phyloP scores from a whole-genome alignment of 2,329 filamentous ascomycete genomes.

The Xylariales sp. region DNA sequence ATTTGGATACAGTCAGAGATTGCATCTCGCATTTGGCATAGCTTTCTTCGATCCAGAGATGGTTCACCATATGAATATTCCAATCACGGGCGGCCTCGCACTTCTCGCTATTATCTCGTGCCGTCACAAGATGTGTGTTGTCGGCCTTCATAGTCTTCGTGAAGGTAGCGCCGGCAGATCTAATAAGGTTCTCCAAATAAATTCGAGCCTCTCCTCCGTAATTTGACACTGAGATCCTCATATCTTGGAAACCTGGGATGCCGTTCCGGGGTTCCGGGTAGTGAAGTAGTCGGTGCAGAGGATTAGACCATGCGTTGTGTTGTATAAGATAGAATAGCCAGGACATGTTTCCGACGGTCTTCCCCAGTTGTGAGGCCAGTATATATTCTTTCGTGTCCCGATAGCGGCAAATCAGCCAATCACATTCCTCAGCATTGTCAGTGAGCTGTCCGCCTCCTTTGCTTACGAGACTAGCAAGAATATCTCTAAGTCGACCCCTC shows the following conservation, averaged over 20 bases:
- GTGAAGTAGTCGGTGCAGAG: conserved; percentile 83
- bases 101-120: conserved; percentile 90
- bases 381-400: conserved; percentile 84
- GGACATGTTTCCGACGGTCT: conserved; percentile 89
- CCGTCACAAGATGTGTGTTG: conserved; percentile 95
- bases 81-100: conserved; percentile 92
- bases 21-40: conserved; percentile 89
- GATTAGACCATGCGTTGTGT: conserved; percentile 88
- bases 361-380: conserved; percentile 78
- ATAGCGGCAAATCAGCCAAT: conserved; percentile 89
- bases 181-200: conserved; percentile 92
- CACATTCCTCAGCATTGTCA: conserved; percentile 72
- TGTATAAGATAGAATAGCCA: conserved; percentile 96
- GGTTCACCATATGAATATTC: conserved; percentile 90
- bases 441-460: conserved; percentile 78
- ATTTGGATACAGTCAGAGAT: conserved; percentile 77
- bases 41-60: conserved; percentile 97
- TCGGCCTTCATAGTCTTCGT: conserved; percentile 96
- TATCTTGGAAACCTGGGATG: conserved; percentile 80
- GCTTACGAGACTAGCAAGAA: conserved; percentile 76
- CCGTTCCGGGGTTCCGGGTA: conserved; percentile 85
- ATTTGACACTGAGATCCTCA: conserved; percentile 91
- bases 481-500: conserved; percentile 71
- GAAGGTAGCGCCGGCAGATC: conserved; percentile 84
- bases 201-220: conserved; percentile 94